These are phyloP conservation scores for Leucocoprinus leucothites DNA, from an alignment of 768 basidiomycete genomes.

Conservation along the genomic window DNA sequence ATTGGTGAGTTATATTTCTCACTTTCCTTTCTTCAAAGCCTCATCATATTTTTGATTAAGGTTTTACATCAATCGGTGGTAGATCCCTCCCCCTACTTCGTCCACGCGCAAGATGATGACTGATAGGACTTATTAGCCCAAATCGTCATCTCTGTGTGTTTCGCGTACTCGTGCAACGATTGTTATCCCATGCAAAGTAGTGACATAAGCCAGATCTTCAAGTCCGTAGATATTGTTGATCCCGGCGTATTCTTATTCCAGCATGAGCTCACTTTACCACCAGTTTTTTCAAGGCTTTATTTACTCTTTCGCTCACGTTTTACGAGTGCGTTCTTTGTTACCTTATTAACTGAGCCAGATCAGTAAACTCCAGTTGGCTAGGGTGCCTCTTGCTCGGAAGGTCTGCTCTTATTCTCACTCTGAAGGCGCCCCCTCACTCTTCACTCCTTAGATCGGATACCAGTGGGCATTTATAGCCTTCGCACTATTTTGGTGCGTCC, in stretches of 20 bases:
- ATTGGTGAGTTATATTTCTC: slow-evolving; percentile 23
- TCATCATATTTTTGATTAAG: slow-evolving; percentile 15
- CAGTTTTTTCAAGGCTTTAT: slow-evolving; percentile 31
- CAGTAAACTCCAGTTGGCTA: slow-evolving; percentile 8
- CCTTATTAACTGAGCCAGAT: neutral
- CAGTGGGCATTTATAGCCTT: slow-evolving; percentile 36
- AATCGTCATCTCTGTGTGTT: slow-evolving; percentile 31
- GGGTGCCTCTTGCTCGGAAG: slow-evolving; percentile 31
- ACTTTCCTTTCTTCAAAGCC: neutral
- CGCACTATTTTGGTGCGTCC: slow-evolving; percentile 29
- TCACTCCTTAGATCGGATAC: slow-evolving; percentile 28
- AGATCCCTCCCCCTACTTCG: too few species aligned
- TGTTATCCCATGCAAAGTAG: slow-evolving; percentile 32
- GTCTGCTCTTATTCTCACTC: slow-evolving; percentile 14
- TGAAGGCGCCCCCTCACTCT: neutral
- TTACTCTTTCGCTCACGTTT: slow-evolving; percentile 32
- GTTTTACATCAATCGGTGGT: slow-evolving; percentile 34
- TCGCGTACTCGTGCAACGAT: slow-evolving; percentile 36
- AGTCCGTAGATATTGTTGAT: slow-evolving; percentile 21
- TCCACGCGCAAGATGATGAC: too few species aligned
- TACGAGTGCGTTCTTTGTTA: slow-evolving; percentile 24
- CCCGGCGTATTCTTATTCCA: too few species aligned
- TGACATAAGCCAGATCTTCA: slow-evolving; percentile 36
- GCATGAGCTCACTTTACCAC: neutral
- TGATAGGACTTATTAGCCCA: slow-evolving; percentile 23